A percentile compares a stretch with the other conserved stretches of the same genome.
phyloP scores from a whole-genome alignment of 2,329 filamentous ascomycete species.

The Trichoderma atrobrunneum region DNA sequence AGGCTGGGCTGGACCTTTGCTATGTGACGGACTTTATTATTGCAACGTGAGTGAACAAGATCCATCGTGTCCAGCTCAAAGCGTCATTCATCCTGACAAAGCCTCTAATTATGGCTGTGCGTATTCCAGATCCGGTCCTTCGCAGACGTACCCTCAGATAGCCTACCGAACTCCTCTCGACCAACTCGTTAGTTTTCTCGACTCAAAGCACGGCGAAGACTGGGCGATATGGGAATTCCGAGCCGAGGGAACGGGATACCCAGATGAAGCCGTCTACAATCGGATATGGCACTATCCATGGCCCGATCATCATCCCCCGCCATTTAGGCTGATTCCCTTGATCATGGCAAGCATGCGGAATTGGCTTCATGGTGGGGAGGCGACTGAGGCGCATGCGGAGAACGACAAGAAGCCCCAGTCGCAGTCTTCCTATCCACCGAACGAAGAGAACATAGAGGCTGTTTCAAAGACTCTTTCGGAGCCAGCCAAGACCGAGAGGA shows the following conservation, averaged over 20 bases:
- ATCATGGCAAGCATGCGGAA: constrained; percentile 92
- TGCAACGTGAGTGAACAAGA: constrained; percentile 47
- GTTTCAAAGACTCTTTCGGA: background rate
- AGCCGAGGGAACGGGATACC: constrained; percentile 93
- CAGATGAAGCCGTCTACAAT: constrained; percentile 81
- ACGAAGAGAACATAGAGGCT: background rate
- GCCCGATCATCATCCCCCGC: constrained; percentile 95
- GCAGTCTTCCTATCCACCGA: background rate
- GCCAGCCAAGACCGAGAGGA: constrained; percentile 31
- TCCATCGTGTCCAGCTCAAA: background rate
- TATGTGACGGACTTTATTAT: constrained; percentile 85
- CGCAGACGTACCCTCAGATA: constrained; percentile 81
- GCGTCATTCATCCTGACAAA: background rate
- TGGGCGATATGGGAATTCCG: constrained; percentile 99
- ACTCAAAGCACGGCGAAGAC: constrained; percentile 74
- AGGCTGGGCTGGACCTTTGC: constrained; percentile 88
- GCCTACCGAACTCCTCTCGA: constrained; percentile 94
- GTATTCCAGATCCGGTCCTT: constrained; percentile 75
- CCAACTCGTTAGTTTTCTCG: constrained; percentile 81
- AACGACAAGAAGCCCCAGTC: background rate
- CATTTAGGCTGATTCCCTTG: constrained; percentile 81
- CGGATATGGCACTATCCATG: constrained; percentile 90
- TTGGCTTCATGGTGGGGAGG: constrained; percentile 64
- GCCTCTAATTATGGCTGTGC: background rate
- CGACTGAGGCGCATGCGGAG: constrained; percentile 18